Percentiles rank a stretch among this genome's conserved stretches.
phyloP scores from a whole-genome alignment of 2,329 filamentous ascomycete species.

The Talaromyces islandicus region DNA sequence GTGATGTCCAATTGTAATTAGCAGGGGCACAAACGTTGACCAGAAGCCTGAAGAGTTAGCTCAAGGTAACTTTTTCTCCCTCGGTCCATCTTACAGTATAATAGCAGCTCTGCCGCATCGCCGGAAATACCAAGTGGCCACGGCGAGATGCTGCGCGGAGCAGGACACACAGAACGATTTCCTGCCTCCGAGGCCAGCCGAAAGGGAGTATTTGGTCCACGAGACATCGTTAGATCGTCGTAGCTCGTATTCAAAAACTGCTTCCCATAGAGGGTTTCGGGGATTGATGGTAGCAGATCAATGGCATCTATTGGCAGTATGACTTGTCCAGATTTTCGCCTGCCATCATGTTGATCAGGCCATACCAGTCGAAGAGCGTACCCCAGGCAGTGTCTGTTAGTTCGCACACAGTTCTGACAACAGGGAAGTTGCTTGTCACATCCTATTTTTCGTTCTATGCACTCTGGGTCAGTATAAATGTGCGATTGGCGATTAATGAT shows the following conservation, averaged over 20 bases:
- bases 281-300: background rate
- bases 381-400: constrained; percentile 1
- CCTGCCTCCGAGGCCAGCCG: background rate
- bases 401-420: constrained; percentile 4
- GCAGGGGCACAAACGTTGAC: background rate
- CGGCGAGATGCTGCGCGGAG: background rate
- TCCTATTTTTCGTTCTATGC: constrained; percentile 3
- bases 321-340: background rate
- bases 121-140: background rate
- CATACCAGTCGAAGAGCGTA: constrained; percentile 3
- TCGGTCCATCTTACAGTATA: background rate
- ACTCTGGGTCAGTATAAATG: background rate
- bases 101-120: background rate
- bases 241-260: constrained; percentile 3
- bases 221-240: background rate
- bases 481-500: background rate
- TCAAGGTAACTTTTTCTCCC: too few relatives aligned
- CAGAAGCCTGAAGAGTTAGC: background rate
- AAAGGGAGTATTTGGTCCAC: background rate
- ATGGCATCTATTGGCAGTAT: background rate
- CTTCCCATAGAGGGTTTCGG: background rate
- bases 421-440: constrained; percentile 3
- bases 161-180: background rate
- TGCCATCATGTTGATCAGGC: constrained; percentile 4
- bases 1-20: background rate